Evolutionary conservation across 2,329 filamentous ascomycete genomes (phyloP), one percentile per base, ranked within the genome.

Genomic region (Aspergillus sp.): DNA sequence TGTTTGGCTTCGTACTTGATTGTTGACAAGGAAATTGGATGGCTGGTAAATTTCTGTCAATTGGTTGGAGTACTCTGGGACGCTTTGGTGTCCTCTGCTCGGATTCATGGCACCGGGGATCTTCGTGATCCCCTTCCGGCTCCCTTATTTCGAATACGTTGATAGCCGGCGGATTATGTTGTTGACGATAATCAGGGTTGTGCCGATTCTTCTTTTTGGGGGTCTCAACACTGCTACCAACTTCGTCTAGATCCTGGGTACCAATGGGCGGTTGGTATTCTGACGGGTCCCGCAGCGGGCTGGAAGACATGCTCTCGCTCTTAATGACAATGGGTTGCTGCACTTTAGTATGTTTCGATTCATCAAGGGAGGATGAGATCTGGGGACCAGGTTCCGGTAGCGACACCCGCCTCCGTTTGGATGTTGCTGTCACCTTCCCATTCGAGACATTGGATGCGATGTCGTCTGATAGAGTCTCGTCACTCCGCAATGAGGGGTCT

Each of bases 171-270:
- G 30, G 30, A 32, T 32, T 32, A 6, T 5, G 8, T 32, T 6
- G 26, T 39, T 28, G 7, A 28, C 19, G 12, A 28, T 7, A 39
- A 39, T 40, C 29, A 29, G 33, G 38, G 39, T 41, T 35, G 19
- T 28, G 36, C 6, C 36, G 36, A 27, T 53, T 55, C 30, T 51
- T 53, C 48, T 66, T 69, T 8, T 72, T 79, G 44, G 69, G 60
- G 55, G 74, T 66, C 41, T 64, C 54, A 12, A 68, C 60, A 38
- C 45, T 50, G 30, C 61, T 62, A 5, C 71, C 74, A 44, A 72
- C 64, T 38, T 74, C 70, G 56, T 81, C 77, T 7, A 85, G 68
- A 57, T 85, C 81, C 43, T 84, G 71, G 45, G 79, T 84, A 44
- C 81, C 80, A 36, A 77, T 69, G 0, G 72, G 41, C 26, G 48